A percentile compares a stretch with the other conserved stretches of the same genome.
These are phyloP conservation scores for Trichoderma erinaceum DNA, from an alignment of 495 filamentous ascomycete species.

Conservation along the genomic window DNA sequence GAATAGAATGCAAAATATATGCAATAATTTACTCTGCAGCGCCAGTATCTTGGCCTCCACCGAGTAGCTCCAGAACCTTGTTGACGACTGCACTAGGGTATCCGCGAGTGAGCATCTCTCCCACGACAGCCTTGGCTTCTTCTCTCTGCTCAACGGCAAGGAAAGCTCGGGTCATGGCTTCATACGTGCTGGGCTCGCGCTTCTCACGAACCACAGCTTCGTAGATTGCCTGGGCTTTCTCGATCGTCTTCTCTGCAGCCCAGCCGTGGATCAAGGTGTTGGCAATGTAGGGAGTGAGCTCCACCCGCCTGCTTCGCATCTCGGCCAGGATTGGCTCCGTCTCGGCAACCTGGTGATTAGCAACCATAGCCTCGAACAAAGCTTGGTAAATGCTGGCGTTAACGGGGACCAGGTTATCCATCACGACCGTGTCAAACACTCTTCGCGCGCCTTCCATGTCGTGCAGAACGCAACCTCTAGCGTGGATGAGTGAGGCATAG, in stretches of 20 bases:
- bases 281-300: conserved; percentile 94
- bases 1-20: not conserved
- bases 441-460: conserved; percentile 76
- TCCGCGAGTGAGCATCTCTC: conserved; percentile 84
- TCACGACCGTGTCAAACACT: conserved; percentile 74
- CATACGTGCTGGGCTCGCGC: conserved; percentile 97
- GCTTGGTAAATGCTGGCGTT: conserved; percentile 92
- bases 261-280: conserved; percentile 99
- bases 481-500: conserved; percentile 91
- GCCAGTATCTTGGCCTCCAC: conserved; percentile 43
- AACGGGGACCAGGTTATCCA: conserved; percentile 54
- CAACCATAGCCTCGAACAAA: conserved; percentile 91
- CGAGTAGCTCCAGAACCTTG: conserved; percentile 87
- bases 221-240: conserved; percentile 73
- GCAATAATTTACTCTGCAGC: not conserved
- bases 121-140: conserved; percentile 66
- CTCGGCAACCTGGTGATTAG: conserved; percentile 76
- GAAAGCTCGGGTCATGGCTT: conserved; percentile 95
- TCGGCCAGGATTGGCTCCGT: conserved; percentile 65
- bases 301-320: conserved; percentile 66
- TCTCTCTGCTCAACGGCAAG: conserved; percentile 73
- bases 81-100: conserved; percentile 87
- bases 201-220: conserved; percentile 62
- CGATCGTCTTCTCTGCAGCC: conserved; percentile 77
- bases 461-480: conserved; percentile 89